A percentile compares a stretch with the other conserved stretches of the same genome.
Evolutionary conservation across 768 basidiomycete species (phyloP).

Genomic region (Mycena galopus): DNA sequence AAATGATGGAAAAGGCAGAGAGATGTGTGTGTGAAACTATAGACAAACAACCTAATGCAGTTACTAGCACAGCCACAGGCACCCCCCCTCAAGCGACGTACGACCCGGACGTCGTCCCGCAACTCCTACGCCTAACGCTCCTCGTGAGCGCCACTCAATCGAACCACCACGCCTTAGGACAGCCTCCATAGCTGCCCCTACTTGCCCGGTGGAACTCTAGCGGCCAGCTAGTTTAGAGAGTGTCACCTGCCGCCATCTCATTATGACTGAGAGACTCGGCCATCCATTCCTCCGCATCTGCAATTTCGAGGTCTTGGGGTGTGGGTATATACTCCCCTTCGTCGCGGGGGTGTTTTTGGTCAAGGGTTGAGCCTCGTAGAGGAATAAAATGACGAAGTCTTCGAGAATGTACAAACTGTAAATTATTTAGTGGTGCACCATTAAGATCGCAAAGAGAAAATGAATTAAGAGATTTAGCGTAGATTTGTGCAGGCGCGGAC

Average conservation of each 20-base stretch:
- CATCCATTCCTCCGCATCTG: constrained; percentile 24
- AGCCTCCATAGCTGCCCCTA: constrained; percentile 19
- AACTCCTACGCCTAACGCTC: constrained; percentile 13
- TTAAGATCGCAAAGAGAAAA: constrained; percentile 38
- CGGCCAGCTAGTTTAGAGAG: constrained; percentile 35
- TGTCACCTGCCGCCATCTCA: neutral
- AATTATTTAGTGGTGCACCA: constrained; percentile 32
- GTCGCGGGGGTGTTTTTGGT: constrained; percentile 29
- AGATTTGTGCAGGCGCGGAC: constrained; percentile 40
- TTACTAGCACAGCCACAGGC: neutral
- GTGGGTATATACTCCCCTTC: constrained; percentile 26
- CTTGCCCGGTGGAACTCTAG: constrained; percentile 30
- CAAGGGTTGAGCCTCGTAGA: constrained; percentile 34
- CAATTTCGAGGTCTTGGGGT: constrained; percentile 16
- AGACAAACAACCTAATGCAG: neutral
- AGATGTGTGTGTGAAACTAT: neutral
- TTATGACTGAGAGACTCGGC: constrained; percentile 1
- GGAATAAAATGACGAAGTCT: constrained; percentile 38
- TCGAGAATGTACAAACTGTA: constrained; percentile 30
- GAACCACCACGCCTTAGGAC: constrained; percentile 29
- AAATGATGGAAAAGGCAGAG: neutral
- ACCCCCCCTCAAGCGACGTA: neutral
- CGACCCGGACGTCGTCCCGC: neutral
- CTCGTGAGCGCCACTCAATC: constrained; percentile 27
- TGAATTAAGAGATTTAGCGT: constrained; percentile 34